These are phyloP conservation scores for Xylogone sp. DNA, from an alignment of 2,329 filamentous ascomycete genomes.

Conservation along the genomic window DNA sequence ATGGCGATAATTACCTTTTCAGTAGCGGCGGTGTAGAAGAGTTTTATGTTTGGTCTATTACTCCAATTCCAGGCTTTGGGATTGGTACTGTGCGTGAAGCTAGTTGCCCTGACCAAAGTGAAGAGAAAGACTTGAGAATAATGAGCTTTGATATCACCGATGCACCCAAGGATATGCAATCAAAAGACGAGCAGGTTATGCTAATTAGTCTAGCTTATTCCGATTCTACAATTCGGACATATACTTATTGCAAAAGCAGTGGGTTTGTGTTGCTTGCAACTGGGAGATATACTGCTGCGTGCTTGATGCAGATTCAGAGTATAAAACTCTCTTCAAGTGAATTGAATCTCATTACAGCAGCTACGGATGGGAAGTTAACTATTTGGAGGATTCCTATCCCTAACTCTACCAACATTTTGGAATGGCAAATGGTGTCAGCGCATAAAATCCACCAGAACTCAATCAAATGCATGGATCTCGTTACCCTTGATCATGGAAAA, in stretches of 20 bases:
- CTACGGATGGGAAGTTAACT: conserved; percentile 76
- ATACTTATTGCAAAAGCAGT: conserved; percentile 35
- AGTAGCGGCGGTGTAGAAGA: conserved; percentile 88
- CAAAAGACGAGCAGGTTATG: conserved; percentile 32
- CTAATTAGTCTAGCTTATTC: conserved; percentile 73
- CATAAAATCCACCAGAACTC: conserved; percentile 72
- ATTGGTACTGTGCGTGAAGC: conserved; percentile 56
- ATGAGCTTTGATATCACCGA: conserved; percentile 66
- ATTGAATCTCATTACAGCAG: conserved; percentile 56
- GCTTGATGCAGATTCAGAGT: conserved; percentile 62
- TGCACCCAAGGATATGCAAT: conserved; percentile 7
- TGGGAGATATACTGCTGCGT: conserved; percentile 66
- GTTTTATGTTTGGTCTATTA: conserved; percentile 74
- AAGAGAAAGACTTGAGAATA: conserved; percentile 67
- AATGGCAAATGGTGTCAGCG: conserved; percentile 11
- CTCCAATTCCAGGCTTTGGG: conserved; percentile 46
- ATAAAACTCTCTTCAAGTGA: conserved; percentile 34
- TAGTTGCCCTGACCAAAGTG: conserved; percentile 46
- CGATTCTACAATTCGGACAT: conserved; percentile 71
- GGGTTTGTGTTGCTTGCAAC: conserved; percentile 48
- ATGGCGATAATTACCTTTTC: conserved; percentile 63
- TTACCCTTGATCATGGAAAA: conserved; percentile 29
- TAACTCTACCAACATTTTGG: neutral
- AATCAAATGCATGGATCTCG: conserved; percentile 62
- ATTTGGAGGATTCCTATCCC: conserved; percentile 44